Evolutionary conservation across 768 basidiomycete genomes (phyloP).

Genomic region (Boletus sensibilis): DNA sequence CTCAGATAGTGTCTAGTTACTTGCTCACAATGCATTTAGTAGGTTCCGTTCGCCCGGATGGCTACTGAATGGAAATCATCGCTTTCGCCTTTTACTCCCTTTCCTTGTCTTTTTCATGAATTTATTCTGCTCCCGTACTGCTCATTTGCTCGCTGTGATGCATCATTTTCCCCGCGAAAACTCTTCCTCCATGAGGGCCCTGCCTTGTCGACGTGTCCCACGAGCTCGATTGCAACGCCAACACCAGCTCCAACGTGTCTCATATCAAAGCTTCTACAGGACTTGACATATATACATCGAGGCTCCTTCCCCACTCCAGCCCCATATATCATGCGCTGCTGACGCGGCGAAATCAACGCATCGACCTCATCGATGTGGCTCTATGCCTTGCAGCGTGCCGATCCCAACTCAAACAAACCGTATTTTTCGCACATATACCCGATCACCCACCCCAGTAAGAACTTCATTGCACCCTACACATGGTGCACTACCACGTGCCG

Average conservation of each 20-base stretch:
- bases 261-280: too few relatives aligned
- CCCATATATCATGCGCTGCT: background rate
- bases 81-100: too few relatives aligned
- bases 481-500: slow-evolving; percentile 44
- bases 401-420: slow-evolving; percentile 26
- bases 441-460: slow-evolving; percentile 58
- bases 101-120: too few relatives aligned
- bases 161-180: too few relatives aligned
- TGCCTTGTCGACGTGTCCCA: too few relatives aligned
- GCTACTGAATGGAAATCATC: background rate
- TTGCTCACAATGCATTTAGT: too few relatives aligned
- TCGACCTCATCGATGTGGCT: background rate
- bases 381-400: background rate
- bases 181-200: too few relatives aligned
- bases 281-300: background rate
- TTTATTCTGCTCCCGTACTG: too few relatives aligned
- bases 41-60: too few relatives aligned
- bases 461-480: slow-evolving; percentile 71
- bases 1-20: too few relatives aligned
- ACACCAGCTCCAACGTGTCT: background rate
- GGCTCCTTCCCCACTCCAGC: background rate
- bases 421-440: slow-evolving; percentile 49
- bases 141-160: too few relatives aligned
- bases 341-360: background rate
- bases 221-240: too few relatives aligned